Conservation (phyloP, 805 yeast species). For the Candida piceae region DNA sequence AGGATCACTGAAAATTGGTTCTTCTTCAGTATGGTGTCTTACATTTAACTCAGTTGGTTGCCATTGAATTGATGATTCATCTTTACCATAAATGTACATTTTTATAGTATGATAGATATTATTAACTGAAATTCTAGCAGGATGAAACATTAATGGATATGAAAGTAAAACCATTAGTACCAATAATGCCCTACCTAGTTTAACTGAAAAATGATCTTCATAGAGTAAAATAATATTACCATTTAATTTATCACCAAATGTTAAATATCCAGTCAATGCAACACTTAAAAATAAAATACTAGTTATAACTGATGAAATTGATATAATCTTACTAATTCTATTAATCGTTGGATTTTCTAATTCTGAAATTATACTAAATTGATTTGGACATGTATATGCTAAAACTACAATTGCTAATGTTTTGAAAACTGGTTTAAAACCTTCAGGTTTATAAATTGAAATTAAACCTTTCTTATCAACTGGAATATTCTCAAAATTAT, state of each 20-base stretch:
- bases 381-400: slow-evolving; percentile 80
- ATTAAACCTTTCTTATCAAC: slow-evolving; percentile 39
- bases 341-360: slow-evolving; percentile 47
- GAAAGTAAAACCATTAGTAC: slow-evolving; percentile 72
- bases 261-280: slow-evolving; percentile 65
- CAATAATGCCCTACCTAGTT: slow-evolving; percentile 54
- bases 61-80: neutral
- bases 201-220: slow-evolving; percentile 44
- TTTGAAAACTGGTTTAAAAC: slow-evolving; percentile 42
- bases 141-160: slow-evolving; percentile 77
- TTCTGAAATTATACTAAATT: slow-evolving; percentile 73
- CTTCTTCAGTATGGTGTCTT: neutral
- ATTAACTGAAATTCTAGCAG: slow-evolving; percentile 68
- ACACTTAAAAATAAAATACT: slow-evolving; percentile 55
- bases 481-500: slow-evolving; percentile 37
- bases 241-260: slow-evolving; percentile 59
- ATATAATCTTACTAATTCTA: slow-evolving; percentile 41
- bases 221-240: slow-evolving; percentile 73
- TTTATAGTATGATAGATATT: slow-evolving; percentile 51
- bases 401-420: slow-evolving; percentile 72
- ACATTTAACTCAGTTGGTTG: neutral
- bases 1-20: neutral
- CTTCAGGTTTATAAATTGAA: slow-evolving; percentile 37
- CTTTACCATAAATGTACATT: neutral
- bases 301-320: slow-evolving; percentile 47